phyloP scores from a whole-genome alignment of 371 early-diverging fungal genomes.

The Paramicrosporidium saccamoebae region DNA sequence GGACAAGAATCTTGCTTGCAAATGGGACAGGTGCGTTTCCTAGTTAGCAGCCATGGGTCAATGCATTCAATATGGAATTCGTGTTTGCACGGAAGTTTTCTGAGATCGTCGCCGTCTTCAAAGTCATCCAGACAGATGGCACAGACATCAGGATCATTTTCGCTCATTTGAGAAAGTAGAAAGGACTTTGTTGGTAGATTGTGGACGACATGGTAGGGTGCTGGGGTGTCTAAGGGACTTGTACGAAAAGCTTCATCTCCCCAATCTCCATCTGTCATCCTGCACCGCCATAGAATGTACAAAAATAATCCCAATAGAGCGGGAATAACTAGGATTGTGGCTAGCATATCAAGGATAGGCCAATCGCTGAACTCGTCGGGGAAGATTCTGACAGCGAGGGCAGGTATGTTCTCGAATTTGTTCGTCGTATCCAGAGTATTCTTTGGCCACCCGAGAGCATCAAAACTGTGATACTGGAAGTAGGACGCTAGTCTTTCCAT shows the following conservation, averaged over 20 bases:
- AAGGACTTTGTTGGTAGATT: constrained; percentile 18
- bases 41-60: constrained; percentile 44
- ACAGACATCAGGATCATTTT: constrained; percentile 35
- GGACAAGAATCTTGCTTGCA: constrained; percentile 30
- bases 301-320: constrained; percentile 24
- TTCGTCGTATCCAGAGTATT: too few species aligned
- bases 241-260: too few species aligned
- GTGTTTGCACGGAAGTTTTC: constrained; percentile 59
- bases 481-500: too few species aligned
- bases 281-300: constrained; percentile 20
- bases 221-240: constrained; percentile 15
- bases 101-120: constrained; percentile 26
- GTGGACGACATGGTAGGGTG: constrained; percentile 20
- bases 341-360: constrained; percentile 26
- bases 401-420: too few species aligned
- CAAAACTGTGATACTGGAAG: too few species aligned
- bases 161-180: constrained; percentile 11
- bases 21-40: constrained; percentile 44
- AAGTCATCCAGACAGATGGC: constrained; percentile 78
- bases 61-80: constrained; percentile 66
- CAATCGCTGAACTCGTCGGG: not conserved
- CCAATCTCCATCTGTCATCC: too few species aligned
- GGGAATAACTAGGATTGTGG: constrained; percentile 24
- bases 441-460: too few species aligned
- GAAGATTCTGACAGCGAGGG: not conserved